phyloP scores from a whole-genome alignment of 176 grass and related monocot genomes.

The Pharus latifolius region DNA sequence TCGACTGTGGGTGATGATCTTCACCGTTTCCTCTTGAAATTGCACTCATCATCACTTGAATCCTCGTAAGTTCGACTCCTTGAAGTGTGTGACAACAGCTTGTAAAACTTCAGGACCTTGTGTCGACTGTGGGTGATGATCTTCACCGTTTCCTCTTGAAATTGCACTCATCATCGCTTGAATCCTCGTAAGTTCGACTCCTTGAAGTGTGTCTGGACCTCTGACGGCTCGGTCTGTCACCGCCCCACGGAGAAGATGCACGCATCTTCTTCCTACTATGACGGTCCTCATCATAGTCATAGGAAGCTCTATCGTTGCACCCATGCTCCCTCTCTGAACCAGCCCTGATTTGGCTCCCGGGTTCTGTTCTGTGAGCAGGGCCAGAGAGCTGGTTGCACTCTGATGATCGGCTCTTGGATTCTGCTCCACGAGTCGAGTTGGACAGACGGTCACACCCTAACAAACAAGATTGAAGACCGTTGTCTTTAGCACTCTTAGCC shows the following conservation, averaged over 20 bases:
- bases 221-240: not conserved
- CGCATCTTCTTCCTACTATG: constrained; percentile 20
- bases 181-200: constrained; percentile 12
- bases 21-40: constrained; percentile 47
- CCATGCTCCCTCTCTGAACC: not conserved
- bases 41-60: constrained; percentile 26
- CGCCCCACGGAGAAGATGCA: not conserved
- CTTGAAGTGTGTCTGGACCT: constrained; percentile 23
- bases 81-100: constrained; percentile 19
- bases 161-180: constrained; percentile 31
- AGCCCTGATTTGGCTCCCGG: not conserved
- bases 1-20: not conserved
- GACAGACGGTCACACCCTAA: too few relatives aligned
- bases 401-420: constrained; percentile 9
- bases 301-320: not conserved
- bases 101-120: constrained; percentile 6
- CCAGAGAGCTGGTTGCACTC: not conserved
- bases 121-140: not conserved
- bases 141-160: constrained; percentile 43
- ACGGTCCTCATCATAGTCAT: not conserved
- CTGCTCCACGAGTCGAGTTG: too few relatives aligned
- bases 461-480: not conserved
- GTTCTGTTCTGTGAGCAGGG: constrained; percentile 4
- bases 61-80: constrained; percentile 18
- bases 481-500: not conserved